phyloP scores from a whole-genome alignment of 139 green algal species.

The Trebouxia sp. region DNA sequence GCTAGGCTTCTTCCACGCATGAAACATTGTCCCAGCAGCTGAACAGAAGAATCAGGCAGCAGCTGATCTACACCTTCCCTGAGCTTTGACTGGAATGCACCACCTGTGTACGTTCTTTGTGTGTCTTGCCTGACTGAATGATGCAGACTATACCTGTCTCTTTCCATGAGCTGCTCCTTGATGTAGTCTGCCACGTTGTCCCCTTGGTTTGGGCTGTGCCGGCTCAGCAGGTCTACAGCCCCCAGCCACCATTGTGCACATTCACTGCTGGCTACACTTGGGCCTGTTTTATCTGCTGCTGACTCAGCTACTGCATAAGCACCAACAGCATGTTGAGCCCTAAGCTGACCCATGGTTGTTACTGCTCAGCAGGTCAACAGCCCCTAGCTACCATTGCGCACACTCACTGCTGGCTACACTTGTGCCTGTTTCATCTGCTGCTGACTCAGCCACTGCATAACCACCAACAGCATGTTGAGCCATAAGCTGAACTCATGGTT shows the following conservation, averaged over 20 bases:
- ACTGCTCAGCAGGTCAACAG: conserved; percentile 22
- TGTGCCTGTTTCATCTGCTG: not conserved
- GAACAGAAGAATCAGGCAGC: too few relatives aligned
- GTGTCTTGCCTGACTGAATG: too few relatives aligned
- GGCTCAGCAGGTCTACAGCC: conserved; percentile 27
- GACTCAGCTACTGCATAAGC: too few relatives aligned
- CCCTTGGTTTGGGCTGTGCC: not conserved
- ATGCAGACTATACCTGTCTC: conserved; percentile 33
- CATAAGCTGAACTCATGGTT: not conserved
- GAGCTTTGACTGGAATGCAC: too few relatives aligned
- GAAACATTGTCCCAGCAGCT: too few relatives aligned
- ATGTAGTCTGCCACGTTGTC: conserved; percentile 6
- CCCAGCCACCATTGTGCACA: conserved; percentile 37
- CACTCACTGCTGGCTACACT: not conserved
- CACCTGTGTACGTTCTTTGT: too few relatives aligned
- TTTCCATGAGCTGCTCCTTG: conserved; percentile 30
- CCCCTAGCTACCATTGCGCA: conserved; percentile 38
- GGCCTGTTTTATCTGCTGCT: not conserved
- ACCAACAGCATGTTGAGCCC: not conserved
- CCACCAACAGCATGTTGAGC: not conserved
- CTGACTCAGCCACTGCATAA: not conserved
- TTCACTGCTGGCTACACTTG: not conserved
- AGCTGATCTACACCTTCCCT: too few relatives aligned
- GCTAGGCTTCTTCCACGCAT: too few relatives aligned
- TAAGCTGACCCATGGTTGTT: not conserved